phyloP scores from a whole-genome alignment of 208 protist genomes.

The Balamuthia mandrillaris region DNA sequence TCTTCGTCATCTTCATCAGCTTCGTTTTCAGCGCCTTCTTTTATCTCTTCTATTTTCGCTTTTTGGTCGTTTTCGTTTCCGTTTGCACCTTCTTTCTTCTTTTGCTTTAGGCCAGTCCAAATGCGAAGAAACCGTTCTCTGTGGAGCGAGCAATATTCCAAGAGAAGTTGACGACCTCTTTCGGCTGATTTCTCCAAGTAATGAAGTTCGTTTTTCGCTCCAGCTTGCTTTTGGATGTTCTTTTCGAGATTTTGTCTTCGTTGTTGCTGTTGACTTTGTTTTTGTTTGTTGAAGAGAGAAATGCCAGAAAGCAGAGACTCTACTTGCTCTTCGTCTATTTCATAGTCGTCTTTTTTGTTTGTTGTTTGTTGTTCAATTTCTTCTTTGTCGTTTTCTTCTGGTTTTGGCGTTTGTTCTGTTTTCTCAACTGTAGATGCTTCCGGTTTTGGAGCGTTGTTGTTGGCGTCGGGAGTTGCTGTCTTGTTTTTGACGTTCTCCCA shows the following conservation, averaged over 20 bases:
- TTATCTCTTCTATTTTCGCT: too few relatives aligned
- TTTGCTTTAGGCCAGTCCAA: too few relatives aligned
- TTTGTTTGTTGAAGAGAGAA: conserved; percentile 26
- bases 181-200: conserved; percentile 29
- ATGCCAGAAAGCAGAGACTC: neutral
- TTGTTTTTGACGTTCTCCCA: conserved; percentile 32
- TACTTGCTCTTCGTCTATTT: neutral
- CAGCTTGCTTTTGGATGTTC: neutral
- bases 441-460: too few relatives aligned
- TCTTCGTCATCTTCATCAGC: too few relatives aligned
- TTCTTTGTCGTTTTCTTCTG: neutral
- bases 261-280: neutral
- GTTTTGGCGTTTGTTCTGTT: neutral
- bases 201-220: conserved; percentile 38
- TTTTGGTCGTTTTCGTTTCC: too few relatives aligned
- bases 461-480: too few relatives aligned
- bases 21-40: too few relatives aligned
- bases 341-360: neutral
- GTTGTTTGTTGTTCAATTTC: neutral
- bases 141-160: neutral
- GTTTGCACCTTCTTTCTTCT: too few relatives aligned
- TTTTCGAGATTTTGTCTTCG: neutral
- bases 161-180: conserved; percentile 13
- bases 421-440: too few relatives aligned
- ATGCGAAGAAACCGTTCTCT: too few relatives aligned